Evolutionary conservation across 805 yeast genomes (phyloP).

Genomic region (Zygosaccharomyces rouxii): DNA sequence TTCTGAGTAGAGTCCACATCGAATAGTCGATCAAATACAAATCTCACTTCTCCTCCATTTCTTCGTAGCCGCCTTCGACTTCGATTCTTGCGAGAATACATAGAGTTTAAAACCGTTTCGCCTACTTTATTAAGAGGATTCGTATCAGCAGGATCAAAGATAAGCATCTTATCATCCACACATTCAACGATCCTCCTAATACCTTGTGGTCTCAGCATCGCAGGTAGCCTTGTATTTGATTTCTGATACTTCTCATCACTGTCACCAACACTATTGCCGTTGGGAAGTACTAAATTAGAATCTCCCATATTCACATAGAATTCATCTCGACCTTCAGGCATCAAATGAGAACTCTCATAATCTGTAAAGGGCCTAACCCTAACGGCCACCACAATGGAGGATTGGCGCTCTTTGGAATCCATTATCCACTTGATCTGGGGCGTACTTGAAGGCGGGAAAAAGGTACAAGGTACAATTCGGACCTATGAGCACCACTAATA

Average conservation of each 20-base stretch:
- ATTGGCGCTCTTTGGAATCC: slow-evolving; percentile 31
- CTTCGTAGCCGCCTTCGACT: slow-evolving; percentile 21
- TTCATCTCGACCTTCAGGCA: slow-evolving; percentile 35
- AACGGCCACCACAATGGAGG: slow-evolving; percentile 72
- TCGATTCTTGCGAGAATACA: slow-evolving; percentile 22
- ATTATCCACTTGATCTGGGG: neutral
- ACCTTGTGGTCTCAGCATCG: slow-evolving; percentile 40
- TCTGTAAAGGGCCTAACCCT: slow-evolving; percentile 79
- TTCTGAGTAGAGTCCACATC: slow-evolving; percentile 61
- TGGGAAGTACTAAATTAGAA: slow-evolving; percentile 18
- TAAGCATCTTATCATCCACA: slow-evolving; percentile 79
- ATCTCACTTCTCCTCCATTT: slow-evolving; percentile 55
- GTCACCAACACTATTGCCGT: neutral
- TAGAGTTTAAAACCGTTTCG: slow-evolving; percentile 29
- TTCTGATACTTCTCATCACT: slow-evolving; percentile 12
- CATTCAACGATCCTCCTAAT: slow-evolving; percentile 69
- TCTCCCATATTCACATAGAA: slow-evolving; percentile 14
- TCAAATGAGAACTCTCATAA: slow-evolving; percentile 48
- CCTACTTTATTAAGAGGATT: slow-evolving; percentile 46
- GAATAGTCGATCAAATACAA: slow-evolving; percentile 76
- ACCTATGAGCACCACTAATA: neutral
- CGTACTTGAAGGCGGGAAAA: neutral
- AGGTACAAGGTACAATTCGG: neutral
- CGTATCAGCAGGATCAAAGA: slow-evolving; percentile 78
- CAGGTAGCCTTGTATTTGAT: slow-evolving; percentile 10